phyloP scores from a whole-genome alignment of 305 asterid species.

The Solanum hybrid region DNA sequence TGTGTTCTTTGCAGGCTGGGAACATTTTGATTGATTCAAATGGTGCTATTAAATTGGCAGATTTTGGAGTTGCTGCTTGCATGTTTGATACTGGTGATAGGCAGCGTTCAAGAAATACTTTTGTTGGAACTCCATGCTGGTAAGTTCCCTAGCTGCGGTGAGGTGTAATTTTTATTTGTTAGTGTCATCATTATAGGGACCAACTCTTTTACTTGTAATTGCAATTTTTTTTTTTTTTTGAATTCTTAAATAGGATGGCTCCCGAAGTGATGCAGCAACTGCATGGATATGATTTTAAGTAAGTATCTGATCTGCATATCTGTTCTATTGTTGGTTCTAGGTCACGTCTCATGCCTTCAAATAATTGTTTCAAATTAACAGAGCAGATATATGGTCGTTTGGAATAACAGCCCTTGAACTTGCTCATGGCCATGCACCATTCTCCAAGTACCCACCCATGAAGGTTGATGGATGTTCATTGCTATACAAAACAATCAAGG shows the following conservation, averaged over 20 bases:
- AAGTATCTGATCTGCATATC: slow-evolving; percentile 2
- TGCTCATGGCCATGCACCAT: slow-evolving; percentile 99
- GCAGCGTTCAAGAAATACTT: slow-evolving; percentile 85
- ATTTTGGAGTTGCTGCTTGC: slow-evolving; percentile 92
- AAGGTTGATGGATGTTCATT: slow-evolving; percentile 45
- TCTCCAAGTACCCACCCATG: slow-evolving; percentile 98
- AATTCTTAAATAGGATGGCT: slow-evolving; percentile 31
- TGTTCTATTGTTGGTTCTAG: slow-evolving; percentile 1
- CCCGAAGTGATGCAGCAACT: slow-evolving; percentile 42
- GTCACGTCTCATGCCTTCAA: not conserved
- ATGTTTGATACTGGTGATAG: slow-evolving; percentile 96
- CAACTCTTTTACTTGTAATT: not conserved
- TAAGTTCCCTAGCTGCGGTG: slow-evolving; percentile 21
- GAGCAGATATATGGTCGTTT: slow-evolving; percentile 99
- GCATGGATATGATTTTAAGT: slow-evolving; percentile 44
- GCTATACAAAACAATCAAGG: not conserved
- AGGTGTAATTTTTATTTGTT: not conserved
- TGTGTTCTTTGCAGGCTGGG: slow-evolving; percentile 58
- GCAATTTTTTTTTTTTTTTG: not conserved
- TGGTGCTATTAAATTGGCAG: slow-evolving; percentile 77
- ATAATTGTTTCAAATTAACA: slow-evolving; percentile 34
- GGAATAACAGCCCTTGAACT: slow-evolving; percentile 99
- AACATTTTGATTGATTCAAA: slow-evolving; percentile 73
- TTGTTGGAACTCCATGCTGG: slow-evolving; percentile 99
- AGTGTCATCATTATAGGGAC: not conserved